These are phyloP conservation scores for Sclerotinia glacialis DNA, from an alignment of 2,329 filamentous ascomycete genomes.

Conservation along the genomic window DNA sequence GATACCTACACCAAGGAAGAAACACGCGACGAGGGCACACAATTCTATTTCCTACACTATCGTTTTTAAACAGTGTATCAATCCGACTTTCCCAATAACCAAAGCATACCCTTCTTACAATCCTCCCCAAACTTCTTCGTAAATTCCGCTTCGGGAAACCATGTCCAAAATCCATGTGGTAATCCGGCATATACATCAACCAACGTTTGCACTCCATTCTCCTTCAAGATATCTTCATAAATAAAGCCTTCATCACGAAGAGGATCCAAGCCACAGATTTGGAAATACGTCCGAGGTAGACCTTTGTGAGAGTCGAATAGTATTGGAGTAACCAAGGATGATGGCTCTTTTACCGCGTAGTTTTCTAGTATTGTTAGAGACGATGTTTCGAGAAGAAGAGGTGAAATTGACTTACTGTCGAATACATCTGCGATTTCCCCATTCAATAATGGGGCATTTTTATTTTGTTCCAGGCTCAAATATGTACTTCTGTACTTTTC, in stretches of 20 bases:
- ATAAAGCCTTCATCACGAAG: constrained; percentile 53
- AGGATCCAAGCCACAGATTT: constrained; percentile 51
- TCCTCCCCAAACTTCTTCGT: constrained; percentile 23
- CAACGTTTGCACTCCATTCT: constrained; percentile 38
- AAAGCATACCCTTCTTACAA: not conserved
- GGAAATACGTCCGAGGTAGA: constrained; percentile 49
- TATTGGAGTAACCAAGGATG: constrained; percentile 39
- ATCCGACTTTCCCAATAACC: not conserved
- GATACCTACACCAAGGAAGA: too few species aligned
- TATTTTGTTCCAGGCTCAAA: constrained; percentile 46
- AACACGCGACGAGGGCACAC: too few species aligned
- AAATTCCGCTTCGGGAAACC: constrained; percentile 33
- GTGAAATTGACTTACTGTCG: constrained; percentile 24
- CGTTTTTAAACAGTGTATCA: too few species aligned
- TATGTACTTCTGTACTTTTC: constrained; percentile 43
- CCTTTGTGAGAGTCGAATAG: constrained; percentile 38
- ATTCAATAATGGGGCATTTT: constrained; percentile 40
- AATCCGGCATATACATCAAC: constrained; percentile 39
- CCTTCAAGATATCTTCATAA: constrained; percentile 49
- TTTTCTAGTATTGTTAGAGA: not conserved
- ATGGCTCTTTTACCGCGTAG: constrained; percentile 22
- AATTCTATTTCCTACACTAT: too few species aligned
- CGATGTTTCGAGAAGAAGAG: too few species aligned
- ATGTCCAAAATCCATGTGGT: constrained; percentile 39
- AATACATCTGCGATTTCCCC: constrained; percentile 35